Evolutionary conservation across 805 yeast genomes (phyloP).

Genomic region (Sungouiozyma intestinalis): DNA sequence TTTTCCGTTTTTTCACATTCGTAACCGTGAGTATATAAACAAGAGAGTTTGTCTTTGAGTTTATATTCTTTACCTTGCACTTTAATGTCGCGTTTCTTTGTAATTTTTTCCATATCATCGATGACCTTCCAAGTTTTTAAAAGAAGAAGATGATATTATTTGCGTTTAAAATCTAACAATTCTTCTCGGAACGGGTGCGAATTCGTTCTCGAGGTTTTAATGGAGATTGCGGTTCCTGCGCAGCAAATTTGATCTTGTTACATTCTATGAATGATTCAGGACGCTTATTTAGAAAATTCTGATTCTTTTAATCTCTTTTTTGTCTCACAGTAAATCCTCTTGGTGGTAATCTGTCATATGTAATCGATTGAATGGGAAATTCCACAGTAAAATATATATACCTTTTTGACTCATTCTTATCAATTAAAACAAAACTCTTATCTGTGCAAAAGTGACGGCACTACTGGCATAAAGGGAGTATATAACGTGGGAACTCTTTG

Average conservation of each 20-base stretch:
- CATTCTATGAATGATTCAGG: conserved; percentile 29
- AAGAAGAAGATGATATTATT: conserved; percentile 30
- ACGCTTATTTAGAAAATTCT: conserved; percentile 29
- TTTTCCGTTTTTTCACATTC: too few species aligned
- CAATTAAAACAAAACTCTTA: background rate
- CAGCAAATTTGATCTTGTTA: conserved; percentile 30
- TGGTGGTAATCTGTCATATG: background rate
- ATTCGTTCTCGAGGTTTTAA: conserved; percentile 22
- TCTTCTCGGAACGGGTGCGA: conserved; percentile 16
- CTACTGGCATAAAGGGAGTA: too few species aligned
- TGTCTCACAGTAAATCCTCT: conserved; percentile 1
- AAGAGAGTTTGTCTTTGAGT: background rate
- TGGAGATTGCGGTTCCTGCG: conserved; percentile 32
- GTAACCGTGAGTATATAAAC: too few species aligned
- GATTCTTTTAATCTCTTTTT: conserved; percentile 23
- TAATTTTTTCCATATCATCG: conserved; percentile 9
- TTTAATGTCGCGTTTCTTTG: background rate
- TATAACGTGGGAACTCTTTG: background rate
- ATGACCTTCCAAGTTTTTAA: conserved; percentile 33
- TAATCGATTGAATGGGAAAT: background rate
- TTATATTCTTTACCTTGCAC: background rate
- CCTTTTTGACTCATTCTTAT: conserved; percentile 1
- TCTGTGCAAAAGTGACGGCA: too few species aligned
- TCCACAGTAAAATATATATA: background rate
- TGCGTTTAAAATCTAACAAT: conserved; percentile 29